Conservation (phyloP, 2,329 filamentous ascomycete species). For the Onygenales sp. region DNA sequence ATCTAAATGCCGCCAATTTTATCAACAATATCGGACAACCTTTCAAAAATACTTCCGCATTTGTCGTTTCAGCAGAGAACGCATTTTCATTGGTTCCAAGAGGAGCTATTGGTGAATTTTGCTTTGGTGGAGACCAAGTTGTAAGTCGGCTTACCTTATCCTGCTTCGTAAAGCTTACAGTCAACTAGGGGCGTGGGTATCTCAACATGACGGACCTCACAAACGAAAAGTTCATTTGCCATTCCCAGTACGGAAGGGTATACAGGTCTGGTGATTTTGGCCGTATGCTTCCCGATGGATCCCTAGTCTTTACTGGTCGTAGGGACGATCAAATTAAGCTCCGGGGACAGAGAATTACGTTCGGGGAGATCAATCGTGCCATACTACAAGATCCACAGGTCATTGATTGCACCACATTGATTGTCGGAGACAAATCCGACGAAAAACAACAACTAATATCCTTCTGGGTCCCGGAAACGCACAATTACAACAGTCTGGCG, state of each 20-base stretch:
- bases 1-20: conserved; percentile 47
- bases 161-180: conserved; percentile 5
- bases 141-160: conserved; percentile 26
- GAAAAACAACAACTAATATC: conserved; percentile 50
- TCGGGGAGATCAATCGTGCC: conserved; percentile 61
- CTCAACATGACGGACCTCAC: conserved; percentile 57
- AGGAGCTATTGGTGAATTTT: conserved; percentile 72
- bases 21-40: conserved; percentile 68
- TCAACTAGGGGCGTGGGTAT: conserved; percentile 51
- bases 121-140: conserved; percentile 78
- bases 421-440: conserved; percentile 37
- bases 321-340: conserved; percentile 75
- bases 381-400: conserved; percentile 46
- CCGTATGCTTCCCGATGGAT: conserved; percentile 66
- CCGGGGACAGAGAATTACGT: conserved; percentile 68
- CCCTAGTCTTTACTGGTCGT: conserved; percentile 62
- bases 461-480: conserved; percentile 53
- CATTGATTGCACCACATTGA: conserved; percentile 54
- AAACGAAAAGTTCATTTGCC: conserved; percentile 56
- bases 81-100: conserved; percentile 50
- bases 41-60: conserved; percentile 65
- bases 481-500: conserved; percentile 4
- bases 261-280: conserved; percentile 80
- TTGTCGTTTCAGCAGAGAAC: conserved; percentile 45
- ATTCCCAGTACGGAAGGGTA: conserved; percentile 59